Evolutionary conservation across 768 basidiomycete genomes (phyloP), one percentile per base, ranked within the genome.

Genomic region (Fistulinella prunicolor): DNA sequence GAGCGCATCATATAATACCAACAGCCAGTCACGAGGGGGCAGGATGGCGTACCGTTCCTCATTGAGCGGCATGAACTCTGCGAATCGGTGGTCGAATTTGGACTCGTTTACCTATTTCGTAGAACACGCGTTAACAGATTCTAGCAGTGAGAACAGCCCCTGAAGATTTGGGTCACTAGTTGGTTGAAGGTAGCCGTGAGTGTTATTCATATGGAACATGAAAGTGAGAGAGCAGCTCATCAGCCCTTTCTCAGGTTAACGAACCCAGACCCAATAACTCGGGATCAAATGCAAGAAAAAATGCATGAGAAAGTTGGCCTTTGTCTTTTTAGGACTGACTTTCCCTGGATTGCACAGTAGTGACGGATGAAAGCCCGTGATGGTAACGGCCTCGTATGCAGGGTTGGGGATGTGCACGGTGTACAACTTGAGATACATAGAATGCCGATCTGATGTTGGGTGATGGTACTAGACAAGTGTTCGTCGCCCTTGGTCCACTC

Each of bases 61-160:
- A 64, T 93, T 95, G 41, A 98, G 70, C 12, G 62, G 63, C 1
- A 79, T 72, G 67, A 91, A 96, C 0, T 89, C 93, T 1, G 68
- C 64, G 3, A 98, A 72, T 2, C 96, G 85, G 22, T 81, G 77
- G 47, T 94, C 89, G 55, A 96, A 97, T 64, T 98, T 92, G 3
- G 94, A 89, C 60, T 98, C 94, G 47, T 95, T 92, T 28, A 93
- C 66, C 7, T 92, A 78, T 57, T 82, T 86, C 1, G 66, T 65
- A 1, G 94, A 95, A 62, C 85, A 99, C 0, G 95, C 84, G 59
- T 98, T 98, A 53, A 98, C 74, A 0, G 75, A 75, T 7, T 76
- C 77, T 45, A 92, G 57, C 6, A 94, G 66, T 6, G 72, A 64
- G 1, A 83, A 77, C 1, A 90, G 49, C 24, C 58, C 47, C 34